phyloP scores from a whole-genome alignment of 345 rosid species.

The Camelina sativa region DNA sequence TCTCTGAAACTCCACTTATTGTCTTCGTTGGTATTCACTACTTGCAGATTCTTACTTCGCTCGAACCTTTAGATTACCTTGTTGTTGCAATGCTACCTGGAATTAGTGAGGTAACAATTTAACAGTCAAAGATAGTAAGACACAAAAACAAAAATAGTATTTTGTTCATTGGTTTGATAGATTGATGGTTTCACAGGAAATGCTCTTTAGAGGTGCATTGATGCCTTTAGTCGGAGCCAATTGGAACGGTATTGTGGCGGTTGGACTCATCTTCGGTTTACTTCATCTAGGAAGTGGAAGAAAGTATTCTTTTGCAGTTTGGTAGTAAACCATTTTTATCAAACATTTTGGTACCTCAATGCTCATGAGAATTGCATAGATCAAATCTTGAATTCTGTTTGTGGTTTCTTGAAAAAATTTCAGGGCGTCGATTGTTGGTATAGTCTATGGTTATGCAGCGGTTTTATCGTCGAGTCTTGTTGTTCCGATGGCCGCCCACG shows the following conservation, averaged over 20 bases:
- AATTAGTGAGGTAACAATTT: conserved; percentile 66
- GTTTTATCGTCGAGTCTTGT: conserved; percentile 62
- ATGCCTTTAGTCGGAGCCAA: conserved; percentile 74
- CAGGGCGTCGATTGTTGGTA: conserved; percentile 91
- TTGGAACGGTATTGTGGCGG: conserved; percentile 60
- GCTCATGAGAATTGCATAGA: not conserved
- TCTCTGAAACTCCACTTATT: conserved; percentile 2
- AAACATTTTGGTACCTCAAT: conserved; percentile 10
- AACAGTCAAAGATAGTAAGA: not conserved
- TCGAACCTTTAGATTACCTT: conserved; percentile 77
- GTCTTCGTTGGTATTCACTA: not conserved
- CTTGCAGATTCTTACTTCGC: conserved; percentile 79
- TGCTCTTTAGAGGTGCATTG: conserved; percentile 78
- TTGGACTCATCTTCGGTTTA: conserved; percentile 70
- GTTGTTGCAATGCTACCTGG: conserved; percentile 84
- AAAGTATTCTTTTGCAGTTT: conserved; percentile 82
- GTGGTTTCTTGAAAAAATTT: conserved; percentile 1
- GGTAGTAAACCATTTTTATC: conserved; percentile 63
- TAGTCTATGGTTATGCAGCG: conserved; percentile 71
- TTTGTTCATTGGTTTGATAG: conserved; percentile 18
- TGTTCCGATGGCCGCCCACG: conserved; percentile 26
- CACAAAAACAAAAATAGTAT: not conserved
- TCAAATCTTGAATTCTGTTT: not conserved
- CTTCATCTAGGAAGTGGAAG: conserved; percentile 84
- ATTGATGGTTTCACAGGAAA: conserved; percentile 56